Evolutionary conservation across 2,329 filamentous ascomycete genomes (phyloP).

Genomic region (Cylindrodendrum hubeiense): DNA sequence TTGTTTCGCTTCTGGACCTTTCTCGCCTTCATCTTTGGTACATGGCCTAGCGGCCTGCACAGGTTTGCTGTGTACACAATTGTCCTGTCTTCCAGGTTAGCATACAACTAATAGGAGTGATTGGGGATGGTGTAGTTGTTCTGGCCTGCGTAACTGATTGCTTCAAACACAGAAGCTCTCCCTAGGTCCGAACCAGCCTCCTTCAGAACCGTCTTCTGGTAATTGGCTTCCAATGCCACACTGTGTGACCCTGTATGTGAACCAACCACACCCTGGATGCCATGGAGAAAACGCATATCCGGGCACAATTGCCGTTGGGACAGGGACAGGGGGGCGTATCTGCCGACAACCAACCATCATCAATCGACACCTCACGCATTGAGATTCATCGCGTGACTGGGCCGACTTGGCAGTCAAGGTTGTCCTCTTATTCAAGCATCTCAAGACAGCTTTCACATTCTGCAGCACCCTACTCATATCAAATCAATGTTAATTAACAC

Average conservation of each 20-base stretch:
- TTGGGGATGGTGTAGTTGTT: too few relatives aligned
- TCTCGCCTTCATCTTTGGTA: too few relatives aligned
- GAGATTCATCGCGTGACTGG: too few relatives aligned
- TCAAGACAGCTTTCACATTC: not conserved
- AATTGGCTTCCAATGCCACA: not conserved
- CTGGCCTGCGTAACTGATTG: too few relatives aligned
- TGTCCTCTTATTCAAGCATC: not conserved
- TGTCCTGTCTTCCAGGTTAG: too few relatives aligned
- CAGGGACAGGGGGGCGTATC: not conserved
- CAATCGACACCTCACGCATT: not conserved
- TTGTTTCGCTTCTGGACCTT: too few relatives aligned
- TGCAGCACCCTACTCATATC: not conserved
- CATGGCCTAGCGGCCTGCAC: too few relatives aligned
- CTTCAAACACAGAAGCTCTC: too few relatives aligned
- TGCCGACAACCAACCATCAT: not conserved
- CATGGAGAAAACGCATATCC: not conserved
- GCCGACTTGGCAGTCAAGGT: not conserved
- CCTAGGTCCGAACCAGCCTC: too few relatives aligned
- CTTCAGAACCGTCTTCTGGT: too few relatives aligned
- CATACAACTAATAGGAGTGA: too few relatives aligned
- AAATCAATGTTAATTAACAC: constrained; percentile 20
- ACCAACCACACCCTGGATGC: not conserved
- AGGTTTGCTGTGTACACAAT: too few relatives aligned
- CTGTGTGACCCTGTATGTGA: not conserved
- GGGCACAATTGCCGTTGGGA: not conserved